phyloP scores from a whole-genome alignment of 805 yeast species.

The Myxozyma vanderwaltii region DNA sequence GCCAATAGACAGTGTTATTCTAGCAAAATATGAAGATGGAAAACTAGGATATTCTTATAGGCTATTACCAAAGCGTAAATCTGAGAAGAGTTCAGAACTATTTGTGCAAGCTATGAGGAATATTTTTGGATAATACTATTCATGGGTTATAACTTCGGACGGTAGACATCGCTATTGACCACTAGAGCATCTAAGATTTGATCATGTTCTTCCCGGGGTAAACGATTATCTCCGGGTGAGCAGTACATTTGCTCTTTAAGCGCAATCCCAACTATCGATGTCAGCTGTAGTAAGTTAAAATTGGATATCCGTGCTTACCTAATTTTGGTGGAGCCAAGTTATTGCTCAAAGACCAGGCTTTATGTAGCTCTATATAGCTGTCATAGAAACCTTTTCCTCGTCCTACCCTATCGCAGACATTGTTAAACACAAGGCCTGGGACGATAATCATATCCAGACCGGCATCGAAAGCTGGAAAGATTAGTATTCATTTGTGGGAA shows the following conservation, averaged over 20 bases:
- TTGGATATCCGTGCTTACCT: no score
- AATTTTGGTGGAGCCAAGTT: slow-evolving; percentile 1
- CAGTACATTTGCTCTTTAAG: slow-evolving; percentile 60
- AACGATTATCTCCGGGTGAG: slow-evolving; percentile 17
- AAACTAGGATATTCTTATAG: background rate
- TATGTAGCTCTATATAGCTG: slow-evolving; percentile 60
- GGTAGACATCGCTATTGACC: slow-evolving; percentile 42
- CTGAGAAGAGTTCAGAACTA: background rate
- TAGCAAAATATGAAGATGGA: background rate
- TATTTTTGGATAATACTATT: background rate
- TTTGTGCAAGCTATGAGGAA: background rate
- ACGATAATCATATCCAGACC: slow-evolving; percentile 73
- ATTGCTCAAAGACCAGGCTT: slow-evolving; percentile 37
- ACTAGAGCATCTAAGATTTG: slow-evolving; percentile 59
- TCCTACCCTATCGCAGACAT: slow-evolving; percentile 62
- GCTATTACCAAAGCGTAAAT: background rate
- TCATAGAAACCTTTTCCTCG: slow-evolving; percentile 96
- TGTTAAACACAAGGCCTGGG: slow-evolving; percentile 84
- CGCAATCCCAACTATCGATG: slow-evolving; percentile 57
- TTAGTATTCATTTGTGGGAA: background rate
- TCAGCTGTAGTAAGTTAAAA: background rate
- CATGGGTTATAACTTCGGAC: background rate
- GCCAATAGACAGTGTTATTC: background rate
- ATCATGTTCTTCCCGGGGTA: slow-evolving; percentile 66
- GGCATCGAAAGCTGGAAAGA: slow-evolving; percentile 33